Evolutionary conservation across 495 filamentous ascomycete genomes (phyloP).

Genomic region (Penicillium arizonense): DNA sequence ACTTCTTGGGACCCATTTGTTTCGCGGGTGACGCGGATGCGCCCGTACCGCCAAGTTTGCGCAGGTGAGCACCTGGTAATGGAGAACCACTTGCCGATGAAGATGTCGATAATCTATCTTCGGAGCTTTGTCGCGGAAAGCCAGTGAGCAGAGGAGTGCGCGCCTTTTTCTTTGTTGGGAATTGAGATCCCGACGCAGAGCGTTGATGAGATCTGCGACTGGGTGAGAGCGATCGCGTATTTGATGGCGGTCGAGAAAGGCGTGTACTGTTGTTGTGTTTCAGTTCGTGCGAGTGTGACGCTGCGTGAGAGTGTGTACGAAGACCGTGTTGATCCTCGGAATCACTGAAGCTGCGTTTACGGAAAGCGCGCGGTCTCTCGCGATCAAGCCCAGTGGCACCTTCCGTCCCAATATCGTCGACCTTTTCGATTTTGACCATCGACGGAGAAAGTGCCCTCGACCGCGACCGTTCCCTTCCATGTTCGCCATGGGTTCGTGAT

Average conservation of each 20-base stretch:
- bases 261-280: slow-evolving; percentile 24
- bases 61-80: slow-evolving; percentile 63
- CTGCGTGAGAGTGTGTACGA: slow-evolving; percentile 22
- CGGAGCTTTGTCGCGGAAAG: slow-evolving; percentile 46
- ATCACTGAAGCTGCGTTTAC: slow-evolving; percentile 46
- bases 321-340: slow-evolving; percentile 33
- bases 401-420: slow-evolving; percentile 30
- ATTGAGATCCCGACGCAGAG: slow-evolving; percentile 61
- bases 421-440: slow-evolving; percentile 38
- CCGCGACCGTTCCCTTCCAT: slow-evolving; percentile 24
- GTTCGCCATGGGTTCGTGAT: slow-evolving; percentile 25
- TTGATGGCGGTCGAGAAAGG: slow-evolving; percentile 33
- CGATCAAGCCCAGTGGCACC: slow-evolving; percentile 15
- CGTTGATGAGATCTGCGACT: slow-evolving; percentile 56
- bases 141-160: slow-evolving; percentile 53
- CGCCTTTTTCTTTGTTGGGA: slow-evolving; percentile 38
- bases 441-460: slow-evolving; percentile 28
- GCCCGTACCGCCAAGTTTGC: slow-evolving; percentile 59
- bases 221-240: slow-evolving; percentile 64
- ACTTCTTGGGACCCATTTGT: slow-evolving; percentile 69
- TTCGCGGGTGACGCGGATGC: slow-evolving; percentile 63
- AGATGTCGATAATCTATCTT: slow-evolving; percentile 70
- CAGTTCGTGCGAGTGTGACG: slow-evolving; percentile 22
- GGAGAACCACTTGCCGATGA: slow-evolving; percentile 72
- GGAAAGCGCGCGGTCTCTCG: slow-evolving; percentile 24